phyloP scores from a whole-genome alignment of 2,329 filamentous ascomycete genomes.

The Aspergillus unguis region DNA sequence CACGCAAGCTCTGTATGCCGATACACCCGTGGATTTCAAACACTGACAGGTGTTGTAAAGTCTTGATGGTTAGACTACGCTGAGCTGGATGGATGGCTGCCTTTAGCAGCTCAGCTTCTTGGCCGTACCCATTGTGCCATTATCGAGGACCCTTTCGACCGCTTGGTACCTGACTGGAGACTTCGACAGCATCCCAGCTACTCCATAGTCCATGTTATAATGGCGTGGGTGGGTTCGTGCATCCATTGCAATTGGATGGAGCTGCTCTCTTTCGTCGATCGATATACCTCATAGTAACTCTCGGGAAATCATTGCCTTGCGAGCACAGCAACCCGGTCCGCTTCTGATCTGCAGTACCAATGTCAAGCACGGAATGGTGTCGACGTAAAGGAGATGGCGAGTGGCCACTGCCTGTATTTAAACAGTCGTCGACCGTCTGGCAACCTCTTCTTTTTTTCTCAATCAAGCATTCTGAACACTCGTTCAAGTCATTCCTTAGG shows the following conservation, averaged over 20 bases:
- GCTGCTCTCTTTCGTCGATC: slow-evolving; percentile 16
- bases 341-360: slow-evolving; percentile 19
- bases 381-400: background rate
- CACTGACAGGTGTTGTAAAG: too few species aligned
- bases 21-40: too few species aligned
- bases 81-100: too few species aligned
- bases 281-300: slow-evolving; percentile 4
- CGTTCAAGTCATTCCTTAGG: slow-evolving; percentile 24
- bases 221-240: too few species aligned
- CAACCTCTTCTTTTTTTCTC: slow-evolving; percentile 6
- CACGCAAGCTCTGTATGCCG: too few species aligned
- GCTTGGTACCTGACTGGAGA: too few species aligned
- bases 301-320: background rate
- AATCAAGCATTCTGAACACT: slow-evolving; percentile 19
- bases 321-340: background rate
- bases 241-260: background rate
- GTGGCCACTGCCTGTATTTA: slow-evolving; percentile 25
- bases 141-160: too few species aligned
- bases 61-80: too few species aligned
- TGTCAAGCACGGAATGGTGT: slow-evolving; percentile 1
- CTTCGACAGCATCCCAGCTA: too few species aligned
- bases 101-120: too few species aligned
- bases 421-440: slow-evolving; percentile 4
- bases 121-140: too few species aligned
- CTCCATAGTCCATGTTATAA: too few species aligned